phyloP scores from a whole-genome alignment of 352 stramenopile species.

The Phytophthora boehmeriae region DNA sequence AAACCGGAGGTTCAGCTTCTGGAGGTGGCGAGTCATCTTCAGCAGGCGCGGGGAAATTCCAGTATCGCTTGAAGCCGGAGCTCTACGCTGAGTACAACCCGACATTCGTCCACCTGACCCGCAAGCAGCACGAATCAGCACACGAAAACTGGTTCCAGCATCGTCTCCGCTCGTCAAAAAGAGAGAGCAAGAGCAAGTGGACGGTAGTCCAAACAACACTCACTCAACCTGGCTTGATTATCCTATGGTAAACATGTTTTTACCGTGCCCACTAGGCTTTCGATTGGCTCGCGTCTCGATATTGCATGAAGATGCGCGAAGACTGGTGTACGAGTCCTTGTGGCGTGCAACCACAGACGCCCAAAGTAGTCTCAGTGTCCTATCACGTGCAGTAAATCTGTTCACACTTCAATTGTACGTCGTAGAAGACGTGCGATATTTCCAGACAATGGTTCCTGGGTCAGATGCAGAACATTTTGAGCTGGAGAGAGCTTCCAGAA shows the following conservation, averaged over 20 bases:
- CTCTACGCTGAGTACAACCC: slow-evolving; percentile 86
- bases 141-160: slow-evolving; percentile 90
- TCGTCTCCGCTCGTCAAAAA: slow-evolving; percentile 72
- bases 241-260: slow-evolving; percentile 82
- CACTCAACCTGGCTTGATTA: slow-evolving; percentile 83
- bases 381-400: slow-evolving; percentile 76
- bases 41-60: slow-evolving; percentile 60
- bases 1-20: slow-evolving; percentile 29
- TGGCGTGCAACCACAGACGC: slow-evolving; percentile 64
- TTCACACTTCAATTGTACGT: slow-evolving; percentile 87
- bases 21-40: slow-evolving; percentile 32
- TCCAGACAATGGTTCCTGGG: slow-evolving; percentile 49
- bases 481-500: slow-evolving; percentile 41
- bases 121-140: slow-evolving; percentile 87
- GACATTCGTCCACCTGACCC: slow-evolving; percentile 86
- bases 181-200: slow-evolving; percentile 66
- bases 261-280: slow-evolving; percentile 72
- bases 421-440: slow-evolving; percentile 75
- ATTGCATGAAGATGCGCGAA: slow-evolving; percentile 61
- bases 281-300: slow-evolving; percentile 59
- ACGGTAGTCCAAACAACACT: slow-evolving; percentile 60
- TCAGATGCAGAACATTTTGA: slow-evolving; percentile 53
- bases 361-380: slow-evolving; percentile 64
- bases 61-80: slow-evolving; percentile 84
- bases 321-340: slow-evolving; percentile 74